Evolutionary conservation across 2,329 filamentous ascomycete genomes (phyloP), one percentile per base, ranked within the genome.

Genomic region (Phymatotrichopsis omnivora): DNA sequence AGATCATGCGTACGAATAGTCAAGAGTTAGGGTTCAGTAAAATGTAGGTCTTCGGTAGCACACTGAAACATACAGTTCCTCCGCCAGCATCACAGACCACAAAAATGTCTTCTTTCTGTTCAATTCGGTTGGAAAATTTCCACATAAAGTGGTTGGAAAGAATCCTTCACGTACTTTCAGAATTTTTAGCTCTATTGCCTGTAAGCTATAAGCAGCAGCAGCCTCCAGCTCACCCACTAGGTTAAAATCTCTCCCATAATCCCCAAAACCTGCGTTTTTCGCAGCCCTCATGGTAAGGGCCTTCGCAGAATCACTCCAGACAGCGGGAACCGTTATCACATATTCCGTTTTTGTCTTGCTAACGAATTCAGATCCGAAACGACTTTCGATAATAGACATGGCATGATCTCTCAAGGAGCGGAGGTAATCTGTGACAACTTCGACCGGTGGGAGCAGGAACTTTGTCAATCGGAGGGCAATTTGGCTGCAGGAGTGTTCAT

Each of bases 291-390:
- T 61, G 1, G 71, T 76, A 27, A 66, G 66, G 31, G 71, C 64
- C 40, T 72, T 75, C 23, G 73, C 71, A 4, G 63, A 62, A 33
- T 74, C 71, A 28, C 68, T 72, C 74, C 74, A 77, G 6, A 77
- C 72, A 4, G 73, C 73, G 0, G 74, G 74, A 0, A 76, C 72
- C 0, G 74, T 75, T 16, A 76, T 61, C 33, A 76, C 66, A 45
- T 74, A 74, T 42, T 75, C 67, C 50, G 73, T 64, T 0, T 67
- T 64, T 0, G 63, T 72, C 14, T 61, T 65, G 3, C 61, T 60
- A 4, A 73, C 60, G 16, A 70, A 63, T 2, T 61, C 62, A 1
- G 60, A 57, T 2, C 68, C 67, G 1, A 75, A 57, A 4, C 64
- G 63, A 29, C 64, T 58, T 31, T 65, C 60, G 12, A 76, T 58